phyloP scores from a whole-genome alignment of 768 basidiomycete genomes.

The Mycena leptocephala region DNA sequence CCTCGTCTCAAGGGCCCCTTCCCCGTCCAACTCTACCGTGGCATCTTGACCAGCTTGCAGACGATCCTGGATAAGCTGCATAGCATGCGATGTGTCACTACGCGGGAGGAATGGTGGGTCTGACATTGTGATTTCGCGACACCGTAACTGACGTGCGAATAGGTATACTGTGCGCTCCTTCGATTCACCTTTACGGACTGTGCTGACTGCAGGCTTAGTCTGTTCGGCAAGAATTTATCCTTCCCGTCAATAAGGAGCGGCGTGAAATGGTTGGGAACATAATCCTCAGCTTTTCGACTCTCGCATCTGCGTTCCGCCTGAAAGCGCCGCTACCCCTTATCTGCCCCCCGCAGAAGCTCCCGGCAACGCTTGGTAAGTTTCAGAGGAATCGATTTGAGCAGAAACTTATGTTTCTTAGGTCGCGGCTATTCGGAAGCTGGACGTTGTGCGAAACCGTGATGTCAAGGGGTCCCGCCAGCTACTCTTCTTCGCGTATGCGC shows the following conservation, averaged over 20 bases:
- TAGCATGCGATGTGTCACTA: conserved; percentile 97
- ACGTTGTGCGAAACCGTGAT: conserved; percentile 90
- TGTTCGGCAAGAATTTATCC: conserved; percentile 89
- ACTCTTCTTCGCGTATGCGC: conserved; percentile 94
- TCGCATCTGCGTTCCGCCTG: conserved; percentile 85
- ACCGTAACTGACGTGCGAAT: conserved; percentile 21
- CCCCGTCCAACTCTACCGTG: conserved; percentile 88
- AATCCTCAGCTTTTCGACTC: conserved; percentile 88
- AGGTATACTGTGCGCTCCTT: conserved; percentile 80
- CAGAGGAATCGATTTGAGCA: neutral
- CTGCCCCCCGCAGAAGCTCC: conserved; percentile 94
- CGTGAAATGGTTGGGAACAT: conserved; percentile 97
- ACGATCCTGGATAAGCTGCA: conserved; percentile 92
- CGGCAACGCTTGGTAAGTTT: conserved; percentile 81
- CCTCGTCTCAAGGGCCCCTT: conserved; percentile 97
- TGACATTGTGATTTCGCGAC: conserved; percentile 22
- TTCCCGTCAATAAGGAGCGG: conserved; percentile 91
- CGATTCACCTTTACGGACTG: neutral
- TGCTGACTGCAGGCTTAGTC: conserved; percentile 61
- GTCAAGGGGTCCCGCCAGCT: conserved; percentile 89
- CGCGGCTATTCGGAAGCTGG: conserved; percentile 84
- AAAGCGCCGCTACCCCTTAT: conserved; percentile 98
- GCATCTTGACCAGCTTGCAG: conserved; percentile 87
- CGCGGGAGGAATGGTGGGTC: conserved; percentile 91
- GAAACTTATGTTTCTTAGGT: conserved; percentile 63